Percentiles rank a stretch among this genome's conserved stretches.
These are phyloP conservation scores for Pyrrhoderma noxium DNA, from an alignment of 1,284 basidiomycete genomes.

Conservation along the genomic window DNA sequence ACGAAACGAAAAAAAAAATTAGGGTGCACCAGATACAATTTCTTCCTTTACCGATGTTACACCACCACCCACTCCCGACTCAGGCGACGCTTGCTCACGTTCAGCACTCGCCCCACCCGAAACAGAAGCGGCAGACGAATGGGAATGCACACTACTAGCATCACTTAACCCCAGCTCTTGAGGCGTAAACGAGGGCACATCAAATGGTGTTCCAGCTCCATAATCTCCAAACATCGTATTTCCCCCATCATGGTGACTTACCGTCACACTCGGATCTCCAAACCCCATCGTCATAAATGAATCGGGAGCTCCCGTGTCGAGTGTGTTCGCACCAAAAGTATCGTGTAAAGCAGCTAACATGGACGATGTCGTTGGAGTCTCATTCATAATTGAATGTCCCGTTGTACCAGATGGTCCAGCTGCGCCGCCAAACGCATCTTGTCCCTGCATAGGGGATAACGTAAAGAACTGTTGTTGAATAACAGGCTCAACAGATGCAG, in stretches of 20 bases:
- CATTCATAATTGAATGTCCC: conserved; percentile 38
- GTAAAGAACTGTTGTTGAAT: conserved; percentile 82
- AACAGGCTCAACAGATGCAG: conserved; percentile 80
- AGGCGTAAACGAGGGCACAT: conserved; percentile 55
- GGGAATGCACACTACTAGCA: conserved; percentile 22
- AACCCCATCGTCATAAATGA: no score
- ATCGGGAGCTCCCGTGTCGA: conserved; percentile 57
- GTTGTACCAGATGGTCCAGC: conserved; percentile 36
- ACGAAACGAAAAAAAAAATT: conserved; percentile 11
- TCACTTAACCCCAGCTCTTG: conserved; percentile 52
- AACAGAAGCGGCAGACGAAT: conserved; percentile 8
- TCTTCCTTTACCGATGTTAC: conserved; percentile 43
- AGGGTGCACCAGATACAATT: conserved; percentile 20
- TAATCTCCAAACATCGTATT: conserved; percentile 61
- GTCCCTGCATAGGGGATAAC: conserved; percentile 73
- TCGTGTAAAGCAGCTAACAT: conserved; percentile 81
- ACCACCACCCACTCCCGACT: neutral
- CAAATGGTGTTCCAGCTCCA: conserved; percentile 50
- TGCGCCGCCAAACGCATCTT: conserved; percentile 57
- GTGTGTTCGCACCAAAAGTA: conserved; percentile 50
- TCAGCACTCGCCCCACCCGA: conserved; percentile 26
- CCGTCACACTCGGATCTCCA: conserved; percentile 30
- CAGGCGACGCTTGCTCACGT: conserved; percentile 30
- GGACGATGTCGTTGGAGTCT: conserved; percentile 78
- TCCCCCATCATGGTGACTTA: conserved; percentile 18